A percentile compares a stretch with the other conserved stretches of the same genome.
Evolutionary conservation across 2,329 filamentous ascomycete genomes (phyloP).

Genomic region (Bipolaris zeicola): DNA sequence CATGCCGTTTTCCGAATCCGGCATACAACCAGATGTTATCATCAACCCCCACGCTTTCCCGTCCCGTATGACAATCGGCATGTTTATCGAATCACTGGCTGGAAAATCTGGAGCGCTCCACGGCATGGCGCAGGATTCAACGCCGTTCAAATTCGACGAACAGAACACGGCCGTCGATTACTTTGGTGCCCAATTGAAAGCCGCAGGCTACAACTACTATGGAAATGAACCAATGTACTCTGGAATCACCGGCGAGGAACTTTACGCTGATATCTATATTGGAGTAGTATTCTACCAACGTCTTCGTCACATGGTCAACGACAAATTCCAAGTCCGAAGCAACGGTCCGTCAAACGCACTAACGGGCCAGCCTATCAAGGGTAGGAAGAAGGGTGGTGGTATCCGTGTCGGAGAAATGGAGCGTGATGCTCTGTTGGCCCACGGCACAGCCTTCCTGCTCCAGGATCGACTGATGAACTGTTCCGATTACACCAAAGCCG

Average conservation of each 20-base stretch:
- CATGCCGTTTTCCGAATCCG: constrained; percentile 96
- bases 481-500: constrained; percentile 87
- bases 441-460: constrained; percentile 91
- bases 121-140: constrained; percentile 93
- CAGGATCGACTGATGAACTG: constrained; percentile 98
- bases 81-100: constrained; percentile 97
- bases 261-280: constrained; percentile 81
- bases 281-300: constrained; percentile 98
- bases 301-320: constrained; percentile 98
- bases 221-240: constrained; percentile 99
- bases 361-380: constrained; percentile 89
- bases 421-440: constrained; percentile 89
- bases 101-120: constrained; percentile 94
- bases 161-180: constrained; percentile 89
- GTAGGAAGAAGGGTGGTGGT: constrained; percentile 93
- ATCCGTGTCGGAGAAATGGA: constrained; percentile 99
- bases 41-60: constrained; percentile 99
- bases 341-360: not conserved
- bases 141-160: constrained; percentile 93
- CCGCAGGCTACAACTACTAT: constrained; percentile 90
- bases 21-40: constrained; percentile 96
- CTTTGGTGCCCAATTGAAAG: constrained; percentile 95
- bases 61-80: constrained; percentile 99
- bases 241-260: constrained; percentile 77
- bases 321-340: constrained; percentile 81